Conservation (phyloP, 163 green algal species). For the Chlamydomonas reinhardtii region DNA sequence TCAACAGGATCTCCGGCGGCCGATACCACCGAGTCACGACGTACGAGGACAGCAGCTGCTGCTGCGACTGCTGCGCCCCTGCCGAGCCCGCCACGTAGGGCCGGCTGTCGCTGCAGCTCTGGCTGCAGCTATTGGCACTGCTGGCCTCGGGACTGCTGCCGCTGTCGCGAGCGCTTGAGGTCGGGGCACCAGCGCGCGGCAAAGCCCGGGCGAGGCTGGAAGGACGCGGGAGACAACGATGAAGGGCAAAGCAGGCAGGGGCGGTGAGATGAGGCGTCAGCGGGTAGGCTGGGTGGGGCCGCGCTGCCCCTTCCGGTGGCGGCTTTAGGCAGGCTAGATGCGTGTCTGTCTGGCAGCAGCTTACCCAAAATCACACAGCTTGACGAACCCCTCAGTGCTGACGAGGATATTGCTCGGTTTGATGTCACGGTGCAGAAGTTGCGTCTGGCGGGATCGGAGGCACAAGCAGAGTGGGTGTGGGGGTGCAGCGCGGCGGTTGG, state of each 20-base stretch:
- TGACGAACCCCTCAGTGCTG: neutral
- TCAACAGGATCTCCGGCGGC: neutral
- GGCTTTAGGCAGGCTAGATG: no score
- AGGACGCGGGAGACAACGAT: no score
- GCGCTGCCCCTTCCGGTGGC: no score
- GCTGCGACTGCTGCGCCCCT: neutral
- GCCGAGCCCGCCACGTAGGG: neutral
- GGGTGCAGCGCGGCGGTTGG: no score
- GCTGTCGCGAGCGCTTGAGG: neutral
- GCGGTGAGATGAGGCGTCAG: no score
- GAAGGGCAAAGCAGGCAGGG: no score
- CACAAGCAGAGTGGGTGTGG: no score
- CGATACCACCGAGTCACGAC: neutral
- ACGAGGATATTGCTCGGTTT: constrained; percentile 84
- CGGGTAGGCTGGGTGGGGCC: no score
- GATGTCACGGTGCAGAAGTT: constrained; percentile 82
- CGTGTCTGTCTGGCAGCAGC: no score
- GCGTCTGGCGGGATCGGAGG: neutral
- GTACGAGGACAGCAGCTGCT: neutral
- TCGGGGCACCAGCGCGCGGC: neutral
- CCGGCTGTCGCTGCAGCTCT: neutral
- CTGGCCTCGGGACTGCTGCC: neutral
- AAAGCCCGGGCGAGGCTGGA: no score
- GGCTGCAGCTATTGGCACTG: neutral
- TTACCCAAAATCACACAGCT: neutral